Percentiles rank a stretch among this genome's conserved stretches.
These are phyloP conservation scores for Globisporangium abappressorium DNA, from an alignment of 352 stramenopile species.

Conservation along the genomic window DNA sequence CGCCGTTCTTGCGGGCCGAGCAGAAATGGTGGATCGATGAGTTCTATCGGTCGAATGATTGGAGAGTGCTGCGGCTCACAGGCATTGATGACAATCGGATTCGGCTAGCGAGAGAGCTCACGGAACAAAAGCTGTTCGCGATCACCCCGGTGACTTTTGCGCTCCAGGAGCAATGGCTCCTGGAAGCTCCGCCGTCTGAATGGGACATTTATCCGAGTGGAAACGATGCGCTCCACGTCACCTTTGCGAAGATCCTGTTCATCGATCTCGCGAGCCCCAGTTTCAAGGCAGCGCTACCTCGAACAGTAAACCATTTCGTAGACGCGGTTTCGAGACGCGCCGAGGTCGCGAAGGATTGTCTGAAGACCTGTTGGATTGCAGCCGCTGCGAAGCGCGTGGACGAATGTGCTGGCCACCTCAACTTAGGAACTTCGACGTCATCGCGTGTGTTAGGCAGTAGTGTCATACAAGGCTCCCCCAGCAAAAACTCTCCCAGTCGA, in stretches of 20 bases:
- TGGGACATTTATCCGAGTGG: conserved; percentile 59
- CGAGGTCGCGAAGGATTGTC: conserved; percentile 82
- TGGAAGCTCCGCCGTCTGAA: conserved; percentile 63
- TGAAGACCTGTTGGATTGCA: conserved; percentile 81
- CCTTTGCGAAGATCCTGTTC: conserved; percentile 80
- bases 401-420: conserved; percentile 51
- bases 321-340: conserved; percentile 72
- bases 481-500: background rate
- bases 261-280: conserved; percentile 64
- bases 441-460: background rate
- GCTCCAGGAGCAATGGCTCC: conserved; percentile 87
- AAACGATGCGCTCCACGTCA: conserved; percentile 16
- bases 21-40: conserved; percentile 88
- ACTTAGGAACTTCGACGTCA: conserved; percentile 15
- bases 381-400: conserved; percentile 69
- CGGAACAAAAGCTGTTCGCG: conserved; percentile 59
- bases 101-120: conserved; percentile 33
- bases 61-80: conserved; percentile 80
- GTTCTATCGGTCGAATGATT: conserved; percentile 64
- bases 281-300: conserved; percentile 72
- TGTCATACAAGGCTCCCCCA: conserved; percentile 1
- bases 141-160: conserved; percentile 84
- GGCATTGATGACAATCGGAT: conserved; percentile 54
- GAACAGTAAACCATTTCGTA: conserved; percentile 85
- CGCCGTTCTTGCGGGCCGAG: conserved; percentile 67